Evolutionary conservation across 495 filamentous ascomycete genomes (phyloP).

Genomic region (Tuber brumale): DNA sequence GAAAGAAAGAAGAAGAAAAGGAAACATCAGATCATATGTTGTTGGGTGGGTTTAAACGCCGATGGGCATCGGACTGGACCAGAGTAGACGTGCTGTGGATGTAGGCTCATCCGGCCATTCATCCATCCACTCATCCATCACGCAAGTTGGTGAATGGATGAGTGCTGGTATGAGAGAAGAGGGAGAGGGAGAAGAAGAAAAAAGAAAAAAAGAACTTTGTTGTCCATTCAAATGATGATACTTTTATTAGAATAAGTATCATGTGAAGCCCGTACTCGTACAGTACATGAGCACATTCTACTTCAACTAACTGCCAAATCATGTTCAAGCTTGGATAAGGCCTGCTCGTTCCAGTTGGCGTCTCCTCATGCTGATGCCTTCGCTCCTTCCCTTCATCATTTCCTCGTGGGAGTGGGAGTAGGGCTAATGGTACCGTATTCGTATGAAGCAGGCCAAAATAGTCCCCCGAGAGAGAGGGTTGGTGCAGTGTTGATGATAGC

Average conservation of each 20-base stretch:
- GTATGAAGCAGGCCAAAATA: background rate
- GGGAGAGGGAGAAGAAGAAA: background rate
- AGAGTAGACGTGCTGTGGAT: background rate
- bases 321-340: background rate
- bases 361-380: background rate
- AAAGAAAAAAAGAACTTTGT: background rate
- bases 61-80: background rate
- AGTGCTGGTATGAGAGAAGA: background rate
- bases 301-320: background rate
- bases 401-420: background rate
- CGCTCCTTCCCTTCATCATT: background rate
- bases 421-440: background rate
- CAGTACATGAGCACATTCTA: background rate
- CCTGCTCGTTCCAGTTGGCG: background rate
- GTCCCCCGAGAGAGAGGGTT: background rate
- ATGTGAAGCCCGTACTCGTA: background rate
- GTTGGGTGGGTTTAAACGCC: background rate
- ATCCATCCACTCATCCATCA: background rate
- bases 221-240: background rate
- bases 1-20: too few relatives aligned
- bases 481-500: background rate
- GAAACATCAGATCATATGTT: background rate
- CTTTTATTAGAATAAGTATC: constrained; percentile 1
- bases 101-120: background rate
- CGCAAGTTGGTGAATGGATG: background rate